Base-by-base conservation (phyloP, 768 basidiomycete species). In the Infundibulicybe gibba region DNA sequence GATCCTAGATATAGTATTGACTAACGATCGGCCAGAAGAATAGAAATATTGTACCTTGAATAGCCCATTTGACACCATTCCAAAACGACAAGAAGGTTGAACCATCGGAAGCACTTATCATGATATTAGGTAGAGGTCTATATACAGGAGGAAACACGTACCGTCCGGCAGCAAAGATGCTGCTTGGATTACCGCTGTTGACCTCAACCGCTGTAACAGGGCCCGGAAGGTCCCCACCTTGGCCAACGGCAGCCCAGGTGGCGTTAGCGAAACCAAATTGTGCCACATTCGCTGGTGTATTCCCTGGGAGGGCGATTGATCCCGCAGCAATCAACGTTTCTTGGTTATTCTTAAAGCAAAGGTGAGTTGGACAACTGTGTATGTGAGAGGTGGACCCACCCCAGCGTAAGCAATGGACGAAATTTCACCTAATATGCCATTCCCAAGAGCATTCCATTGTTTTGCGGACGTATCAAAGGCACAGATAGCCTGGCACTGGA, bases 161-260 rank as follows among this genome's bases (percentile, higher is more conserved):
- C 85, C 77, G 80, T 55, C 95, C 95, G 31, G 94, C 91, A 40
- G 87, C 90, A 57, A 94, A 99, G 46, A 98, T 77, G 57, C 89
- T 95, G 55, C 81, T 88, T 1, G 68, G 61, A 60, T 97, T 92
- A 16, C 79, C 77, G 52, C 83, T 72, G 63, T 98, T 90, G 35
- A 93, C 86, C 44, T 87, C 86, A 43, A 97, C 62, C 10, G 95
- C 94, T 3, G 92, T 88, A 2, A 93, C 87, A 2, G 94, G 93
- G 3, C 95, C 95, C 39, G 94, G 91, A 17, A 97, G 71, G 40
- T 79, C 72, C 11, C 64, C 61, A 11, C 77, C 64, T 39, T 68
- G 60, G 9, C 89, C 91, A 20, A 94, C 60, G 1, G 83, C 60
- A 6, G 69, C 68, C 95, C 95, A 99, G 2, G 81, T 83, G 2